Evolutionary conservation across 208 protist genomes (phyloP).

Genomic region (Trypanosoma congolense): DNA sequence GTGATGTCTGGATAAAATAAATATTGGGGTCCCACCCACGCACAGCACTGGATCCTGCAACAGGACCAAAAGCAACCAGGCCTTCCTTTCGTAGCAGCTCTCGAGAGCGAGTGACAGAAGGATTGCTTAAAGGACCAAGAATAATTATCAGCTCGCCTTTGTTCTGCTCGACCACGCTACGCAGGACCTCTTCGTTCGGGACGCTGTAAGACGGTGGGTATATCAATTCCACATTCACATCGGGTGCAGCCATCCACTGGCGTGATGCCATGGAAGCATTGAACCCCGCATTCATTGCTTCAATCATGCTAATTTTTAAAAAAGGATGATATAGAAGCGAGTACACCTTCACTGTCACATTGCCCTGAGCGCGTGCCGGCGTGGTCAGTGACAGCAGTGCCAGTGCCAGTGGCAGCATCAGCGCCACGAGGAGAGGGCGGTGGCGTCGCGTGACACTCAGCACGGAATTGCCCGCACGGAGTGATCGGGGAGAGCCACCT

Average conservation of each 20-base stretch:
- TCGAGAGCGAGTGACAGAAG: not conserved
- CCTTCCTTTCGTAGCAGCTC: not conserved
- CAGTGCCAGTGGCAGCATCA: too few species aligned
- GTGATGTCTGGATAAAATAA: slow-evolving; percentile 4
- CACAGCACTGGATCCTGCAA: not conserved
- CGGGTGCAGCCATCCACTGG: not conserved
- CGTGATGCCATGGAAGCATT: not conserved
- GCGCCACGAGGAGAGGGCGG: not conserved
- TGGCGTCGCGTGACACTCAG: too few species aligned
- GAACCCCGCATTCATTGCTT: slow-evolving; percentile 1
- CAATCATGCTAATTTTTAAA: not conserved
- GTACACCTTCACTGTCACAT: slow-evolving; percentile 2
- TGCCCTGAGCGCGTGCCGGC: not conserved
- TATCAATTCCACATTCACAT: not conserved
- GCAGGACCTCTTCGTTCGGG: not conserved
- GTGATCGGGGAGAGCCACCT: not conserved
- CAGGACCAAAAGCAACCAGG: slow-evolving; percentile 6
- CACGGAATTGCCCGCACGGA: not conserved
- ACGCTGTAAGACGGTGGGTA: not conserved
- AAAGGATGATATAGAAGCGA: not conserved
- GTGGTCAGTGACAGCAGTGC: not conserved
- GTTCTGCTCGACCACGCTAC: not conserved
- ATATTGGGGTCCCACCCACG: slow-evolving; percentile 1
- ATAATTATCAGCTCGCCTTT: slow-evolving; percentile 4
- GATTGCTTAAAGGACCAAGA: not conserved